Base-by-base conservation (phyloP, 306 rosid species). In the Vicia villosa region DNA sequence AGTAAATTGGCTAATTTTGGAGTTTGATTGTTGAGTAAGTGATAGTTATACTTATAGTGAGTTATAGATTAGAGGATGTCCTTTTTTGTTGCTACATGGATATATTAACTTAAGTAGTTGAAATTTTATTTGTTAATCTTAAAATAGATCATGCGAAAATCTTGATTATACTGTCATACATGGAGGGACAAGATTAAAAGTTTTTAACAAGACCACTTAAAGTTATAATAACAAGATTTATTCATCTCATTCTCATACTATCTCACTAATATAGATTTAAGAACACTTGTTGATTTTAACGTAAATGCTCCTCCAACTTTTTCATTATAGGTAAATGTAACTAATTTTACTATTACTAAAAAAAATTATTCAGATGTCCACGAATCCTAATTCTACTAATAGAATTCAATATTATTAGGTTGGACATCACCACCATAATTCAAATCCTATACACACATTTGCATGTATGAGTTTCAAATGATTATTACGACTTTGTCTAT, bases 21-120 rank as follows among this genome's bases (percentile, higher is more conserved):
- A 11, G 20, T 59, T 54, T 19, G 4, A 17, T 63, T 72, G 69
- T 72, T 24, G 3, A 24, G 28, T 72, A 21, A 65, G 37, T 6
- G 63, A 41, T 49, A 40, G 51, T 55, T 58, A 41, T 49, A 40
- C 51, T 55, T 58, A 21, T 17, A 66, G 40, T 22, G n/a, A 50
- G 16, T 49, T 49, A 4, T 24, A 11, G 42, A 49, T 77, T 38
- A 66, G 54, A 54, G 75, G 75, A 58, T 72, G 64, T 66, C 82
- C 70, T 24, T 24, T 24, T 1, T 24, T 24, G 28, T 24, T 24
- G 28, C 3, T 24, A 24, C 28, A 24, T 24, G 28, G 28, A 24
- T 24, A 24, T 24, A 24, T 24, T 24, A 3, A 24, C 28, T 11
- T 41, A 11, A 10, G 46, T 41, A 10, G 12, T 13, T 26, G 16